Conservation (phyloP, 768 basidiomycete species). For the Pisolithus marmoratus region DNA sequence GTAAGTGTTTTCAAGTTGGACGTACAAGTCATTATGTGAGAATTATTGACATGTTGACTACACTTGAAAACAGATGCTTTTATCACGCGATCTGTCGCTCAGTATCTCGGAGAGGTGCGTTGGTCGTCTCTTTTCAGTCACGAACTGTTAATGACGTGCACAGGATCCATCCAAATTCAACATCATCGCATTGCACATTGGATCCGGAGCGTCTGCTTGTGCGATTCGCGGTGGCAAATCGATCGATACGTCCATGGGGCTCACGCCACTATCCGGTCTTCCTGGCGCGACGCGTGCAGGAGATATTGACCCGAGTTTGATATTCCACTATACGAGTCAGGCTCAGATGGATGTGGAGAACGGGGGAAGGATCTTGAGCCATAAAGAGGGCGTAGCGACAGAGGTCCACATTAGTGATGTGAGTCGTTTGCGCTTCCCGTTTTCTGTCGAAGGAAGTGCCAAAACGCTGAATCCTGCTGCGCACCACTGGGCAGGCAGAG, state of each 20-base stretch:
- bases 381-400: conserved; percentile 41
- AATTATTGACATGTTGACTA: not conserved
- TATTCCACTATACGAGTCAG: conserved; percentile 72
- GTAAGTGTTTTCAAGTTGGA: conserved; percentile 26
- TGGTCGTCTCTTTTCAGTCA: not conserved
- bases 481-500: conserved; percentile 42
- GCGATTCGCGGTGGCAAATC: conserved; percentile 68
- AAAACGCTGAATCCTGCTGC: too few species aligned
- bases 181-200: conserved; percentile 81
- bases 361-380: conserved; percentile 35
- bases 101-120: conserved; percentile 49
- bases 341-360: conserved; percentile 18
- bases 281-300: conserved; percentile 88
- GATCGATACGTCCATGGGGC: conserved; percentile 86
- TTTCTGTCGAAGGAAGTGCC: not conserved
- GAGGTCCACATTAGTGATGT: conserved; percentile 53
- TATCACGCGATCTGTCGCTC: conserved; percentile 60
- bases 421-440: not conserved
- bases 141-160: not conserved
- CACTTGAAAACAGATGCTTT: conserved; percentile 44
- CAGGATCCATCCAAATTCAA: conserved; percentile 48
- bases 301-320: conserved; percentile 75
- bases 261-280: conserved; percentile 83
- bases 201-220: conserved; percentile 85
- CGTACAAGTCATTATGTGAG: not conserved